Percentiles rank a stretch among this genome's conserved stretches.
Evolutionary conservation across 208 protist species (phyloP).

Genomic region (Leishmania amazonensis): DNA sequence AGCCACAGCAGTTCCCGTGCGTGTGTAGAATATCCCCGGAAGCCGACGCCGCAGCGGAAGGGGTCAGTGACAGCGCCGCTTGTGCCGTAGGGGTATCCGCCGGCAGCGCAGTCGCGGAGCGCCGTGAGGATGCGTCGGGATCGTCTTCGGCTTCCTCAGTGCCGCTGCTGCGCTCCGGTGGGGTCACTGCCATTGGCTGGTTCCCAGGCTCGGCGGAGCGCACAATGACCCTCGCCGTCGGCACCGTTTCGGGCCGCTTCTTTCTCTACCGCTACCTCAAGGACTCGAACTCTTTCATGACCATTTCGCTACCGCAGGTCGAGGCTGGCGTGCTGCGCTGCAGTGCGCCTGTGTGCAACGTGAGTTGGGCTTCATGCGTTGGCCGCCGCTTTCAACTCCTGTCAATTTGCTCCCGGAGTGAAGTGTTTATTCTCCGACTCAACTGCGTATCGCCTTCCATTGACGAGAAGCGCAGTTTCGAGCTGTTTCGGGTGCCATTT

Average conservation of each 20-base stretch:
- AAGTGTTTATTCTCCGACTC: slow-evolving; percentile 78
- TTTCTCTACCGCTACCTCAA: slow-evolving; percentile 79
- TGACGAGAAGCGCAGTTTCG: slow-evolving; percentile 49
- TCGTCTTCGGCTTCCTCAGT: slow-evolving; percentile 5
- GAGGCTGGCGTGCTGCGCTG: slow-evolving; percentile 38
- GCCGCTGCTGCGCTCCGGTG: slow-evolving; percentile 35
- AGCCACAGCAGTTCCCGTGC: slow-evolving; percentile 66
- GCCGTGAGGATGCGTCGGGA: not conserved
- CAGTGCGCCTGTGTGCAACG: slow-evolving; percentile 56
- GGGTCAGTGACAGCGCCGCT: slow-evolving; percentile 15
- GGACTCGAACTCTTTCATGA: slow-evolving; percentile 56
- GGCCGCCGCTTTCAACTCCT: slow-evolving; percentile 84
- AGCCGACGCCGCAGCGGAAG: slow-evolving; percentile 32
- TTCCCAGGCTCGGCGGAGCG: slow-evolving; percentile 79
- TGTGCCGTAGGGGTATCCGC: not conserved
- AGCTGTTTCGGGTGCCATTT: slow-evolving; percentile 60
- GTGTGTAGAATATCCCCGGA: slow-evolving; percentile 74
- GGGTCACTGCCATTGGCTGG: slow-evolving; percentile 83
- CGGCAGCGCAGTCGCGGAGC: not conserved
- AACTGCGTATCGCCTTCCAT: slow-evolving; percentile 79
- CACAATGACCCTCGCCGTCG: slow-evolving; percentile 83
- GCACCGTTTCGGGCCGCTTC: slow-evolving; percentile 76
- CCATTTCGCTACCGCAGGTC: slow-evolving; percentile 37
- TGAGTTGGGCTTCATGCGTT: slow-evolving; percentile 78
- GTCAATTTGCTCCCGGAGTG: slow-evolving; percentile 72